phyloP scores from a whole-genome alignment of 1,284 basidiomycete species.

The Dichomitus squalens region DNA sequence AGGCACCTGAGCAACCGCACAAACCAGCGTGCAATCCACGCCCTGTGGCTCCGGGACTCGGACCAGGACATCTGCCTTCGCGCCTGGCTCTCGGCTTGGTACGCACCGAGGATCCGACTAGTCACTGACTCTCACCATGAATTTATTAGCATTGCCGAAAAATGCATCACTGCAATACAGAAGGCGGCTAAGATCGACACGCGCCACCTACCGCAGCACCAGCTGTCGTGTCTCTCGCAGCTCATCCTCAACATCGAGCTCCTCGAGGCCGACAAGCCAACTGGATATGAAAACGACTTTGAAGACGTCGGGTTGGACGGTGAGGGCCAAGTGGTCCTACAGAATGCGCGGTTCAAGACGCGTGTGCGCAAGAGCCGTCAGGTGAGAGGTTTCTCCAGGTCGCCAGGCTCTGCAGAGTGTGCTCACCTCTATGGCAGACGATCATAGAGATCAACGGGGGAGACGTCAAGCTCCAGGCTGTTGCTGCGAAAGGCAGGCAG shows the following conservation, averaged over 20 bases:
- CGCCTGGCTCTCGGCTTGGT: constrained; percentile 14
- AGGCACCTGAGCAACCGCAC: not conserved
- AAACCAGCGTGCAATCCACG: constrained; percentile 1
- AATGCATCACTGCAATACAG: not conserved
- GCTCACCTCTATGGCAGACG: no score
- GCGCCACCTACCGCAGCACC: constrained; percentile 6
- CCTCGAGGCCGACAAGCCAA: constrained; percentile 29
- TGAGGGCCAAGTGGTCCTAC: constrained; percentile 16
- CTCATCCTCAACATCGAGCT: constrained; percentile 25
- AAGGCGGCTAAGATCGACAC: constrained; percentile 2
- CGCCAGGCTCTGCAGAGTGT: no score
- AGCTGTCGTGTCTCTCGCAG: constrained; percentile 21
- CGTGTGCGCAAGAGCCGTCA: constrained; percentile 21
- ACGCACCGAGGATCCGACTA: not conserved
- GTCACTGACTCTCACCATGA: not conserved
- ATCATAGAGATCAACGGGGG: constrained; percentile 13
- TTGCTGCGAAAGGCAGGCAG: not conserved
- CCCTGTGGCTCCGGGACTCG: constrained; percentile 4
- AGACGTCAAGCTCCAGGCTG: not conserved
- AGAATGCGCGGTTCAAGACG: constrained; percentile 27
- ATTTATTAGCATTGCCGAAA: not conserved
- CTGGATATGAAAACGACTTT: constrained; percentile 29
- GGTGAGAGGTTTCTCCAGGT: constrained; percentile 18
- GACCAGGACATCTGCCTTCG: constrained; percentile 13
- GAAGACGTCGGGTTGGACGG: not conserved